Evolutionary conservation across 2,329 filamentous ascomycete genomes (phyloP).

Genomic region (Hypoxylon sp.): DNA sequence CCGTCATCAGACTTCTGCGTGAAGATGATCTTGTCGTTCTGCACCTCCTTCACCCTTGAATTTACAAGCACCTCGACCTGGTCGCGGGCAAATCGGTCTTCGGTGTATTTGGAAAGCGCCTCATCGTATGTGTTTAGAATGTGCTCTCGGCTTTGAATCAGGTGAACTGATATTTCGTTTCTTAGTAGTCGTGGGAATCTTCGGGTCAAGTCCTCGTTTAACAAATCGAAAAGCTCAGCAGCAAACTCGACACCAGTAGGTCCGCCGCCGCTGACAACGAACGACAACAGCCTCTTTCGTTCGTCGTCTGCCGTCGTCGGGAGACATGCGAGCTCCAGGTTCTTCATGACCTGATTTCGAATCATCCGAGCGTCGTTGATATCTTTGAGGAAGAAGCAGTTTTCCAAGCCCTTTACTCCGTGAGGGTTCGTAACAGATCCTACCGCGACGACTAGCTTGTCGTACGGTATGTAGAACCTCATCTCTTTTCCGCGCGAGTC

Average conservation of each 20-base stretch:
- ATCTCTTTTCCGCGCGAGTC: conserved; percentile 75
- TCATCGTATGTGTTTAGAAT: conserved; percentile 99
- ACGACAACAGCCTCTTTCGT: conserved; percentile 85
- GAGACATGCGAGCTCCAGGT: conserved; percentile 90
- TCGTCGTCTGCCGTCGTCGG: conserved; percentile 92
- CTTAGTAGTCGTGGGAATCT: conserved; percentile 90
- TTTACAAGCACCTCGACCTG: conserved; percentile 92
- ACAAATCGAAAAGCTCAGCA: conserved; percentile 91
- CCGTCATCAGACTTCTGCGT: conserved; percentile 81
- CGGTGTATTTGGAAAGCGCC: conserved; percentile 88
- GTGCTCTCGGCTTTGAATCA: conserved; percentile 93
- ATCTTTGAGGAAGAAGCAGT: conserved; percentile 95
- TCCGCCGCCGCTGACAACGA: conserved; percentile 94
- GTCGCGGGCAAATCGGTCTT: conserved; percentile 89
- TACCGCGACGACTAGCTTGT: conserved; percentile 92
- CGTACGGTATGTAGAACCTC: conserved; percentile 94
- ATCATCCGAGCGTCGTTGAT: conserved; percentile 92
- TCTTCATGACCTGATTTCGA: conserved; percentile 85
- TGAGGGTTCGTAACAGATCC: conserved; percentile 94
- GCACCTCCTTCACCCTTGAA: conserved; percentile 89
- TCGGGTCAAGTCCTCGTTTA: conserved; percentile 89
- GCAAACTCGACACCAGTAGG: conserved; percentile 98
- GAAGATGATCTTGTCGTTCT: conserved; percentile 84
- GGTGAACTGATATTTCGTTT: conserved; percentile 96
- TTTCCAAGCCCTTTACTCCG: conserved; percentile 91